A percentile compares a stretch with the other conserved stretches of the same genome.
These are phyloP conservation scores for Aspergillus diversus DNA, from an alignment of 495 filamentous ascomycete species.

Conservation along the genomic window DNA sequence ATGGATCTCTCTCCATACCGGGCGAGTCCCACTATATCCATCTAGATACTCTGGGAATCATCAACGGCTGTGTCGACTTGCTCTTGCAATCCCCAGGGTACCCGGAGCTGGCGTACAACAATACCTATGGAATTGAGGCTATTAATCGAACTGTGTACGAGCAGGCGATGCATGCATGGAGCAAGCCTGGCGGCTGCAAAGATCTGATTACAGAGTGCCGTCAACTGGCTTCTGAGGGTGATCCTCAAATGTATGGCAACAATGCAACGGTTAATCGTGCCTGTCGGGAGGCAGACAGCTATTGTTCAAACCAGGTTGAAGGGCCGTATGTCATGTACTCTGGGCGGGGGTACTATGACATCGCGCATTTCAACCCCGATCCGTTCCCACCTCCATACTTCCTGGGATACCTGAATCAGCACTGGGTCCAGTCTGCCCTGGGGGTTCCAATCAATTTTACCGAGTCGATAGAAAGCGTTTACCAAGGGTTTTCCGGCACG, in stretches of 20 bases:
- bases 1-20: slow-evolving; percentile 32
- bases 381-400: slow-evolving; percentile 67
- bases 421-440: slow-evolving; percentile 63
- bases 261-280: slow-evolving; percentile 47
- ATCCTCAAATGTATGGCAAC: slow-evolving; percentile 49
- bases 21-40: slow-evolving; percentile 45
- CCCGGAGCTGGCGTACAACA: slow-evolving; percentile 69
- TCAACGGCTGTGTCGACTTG: slow-evolving; percentile 80
- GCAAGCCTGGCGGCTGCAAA: slow-evolving; percentile 61
- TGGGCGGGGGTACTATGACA: slow-evolving; percentile 65
- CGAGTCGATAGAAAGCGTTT: slow-evolving; percentile 50
- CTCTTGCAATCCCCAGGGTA: slow-evolving; percentile 70
- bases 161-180: slow-evolving; percentile 50
- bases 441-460: slow-evolving; percentile 72
- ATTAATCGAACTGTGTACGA: slow-evolving; percentile 60
- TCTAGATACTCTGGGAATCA: slow-evolving; percentile 53
- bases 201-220: slow-evolving; percentile 58
- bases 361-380: slow-evolving; percentile 54
- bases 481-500: slow-evolving; percentile 54
- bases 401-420: slow-evolving; percentile 65
- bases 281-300: slow-evolving; percentile 40
- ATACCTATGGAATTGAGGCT: slow-evolving; percentile 72
- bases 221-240: slow-evolving; percentile 38
- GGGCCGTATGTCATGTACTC: slow-evolving; percentile 35
- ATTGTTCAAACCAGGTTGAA: slow-evolving; percentile 46